A percentile compares a stretch with the other conserved stretches of the same genome.
These are phyloP conservation scores for Entomortierella lignicola DNA, from an alignment of 192 early-diverging fungal genomes.

Conservation along the genomic window DNA sequence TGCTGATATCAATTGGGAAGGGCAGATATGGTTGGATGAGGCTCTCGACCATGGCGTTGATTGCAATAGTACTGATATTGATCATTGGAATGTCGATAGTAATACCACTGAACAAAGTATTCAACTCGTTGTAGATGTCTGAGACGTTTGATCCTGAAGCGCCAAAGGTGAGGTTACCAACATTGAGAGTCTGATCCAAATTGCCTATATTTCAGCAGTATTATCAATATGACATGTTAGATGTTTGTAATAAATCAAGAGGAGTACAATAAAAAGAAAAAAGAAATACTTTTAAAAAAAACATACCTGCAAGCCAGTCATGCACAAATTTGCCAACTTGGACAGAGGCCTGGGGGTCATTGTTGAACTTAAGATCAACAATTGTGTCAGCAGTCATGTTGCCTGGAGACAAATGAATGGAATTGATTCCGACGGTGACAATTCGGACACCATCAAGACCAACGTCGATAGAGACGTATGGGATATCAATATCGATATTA, in stretches of 20 bases:
- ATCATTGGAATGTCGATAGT: slow-evolving; percentile 31
- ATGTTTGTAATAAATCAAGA: too few species aligned
- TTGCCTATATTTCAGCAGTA: slow-evolving; percentile 15
- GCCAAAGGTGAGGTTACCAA: slow-evolving; percentile 50
- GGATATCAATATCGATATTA: slow-evolving; percentile 38
- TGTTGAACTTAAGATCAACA: slow-evolving; percentile 50
- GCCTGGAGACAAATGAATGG: slow-evolving; percentile 28
- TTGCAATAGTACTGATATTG: slow-evolving; percentile 39
- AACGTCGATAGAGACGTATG: slow-evolving; percentile 38
- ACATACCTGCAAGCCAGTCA: slow-evolving; percentile 43
- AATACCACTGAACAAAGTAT: slow-evolving; percentile 34
- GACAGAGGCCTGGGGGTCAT: slow-evolving; percentile 23
- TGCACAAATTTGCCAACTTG: slow-evolving; percentile 33
- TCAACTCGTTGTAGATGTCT: slow-evolving; percentile 3
- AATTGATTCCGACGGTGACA: slow-evolving; percentile 23
- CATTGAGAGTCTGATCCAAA: slow-evolving; percentile 34
- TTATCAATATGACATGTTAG: not conserved
- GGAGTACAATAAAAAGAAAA: too few species aligned
- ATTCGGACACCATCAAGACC: slow-evolving; percentile 39
- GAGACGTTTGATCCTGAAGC: slow-evolving; percentile 7
- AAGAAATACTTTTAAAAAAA: not conserved
- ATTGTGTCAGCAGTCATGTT: slow-evolving; percentile 39
- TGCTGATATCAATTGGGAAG: slow-evolving; percentile 35
- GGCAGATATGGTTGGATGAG: slow-evolving; percentile 33
- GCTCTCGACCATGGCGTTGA: slow-evolving; percentile 25